These are phyloP conservation scores for Trichoderma arundinaceum DNA, from an alignment of 2,329 filamentous ascomycete genomes.

Conservation along the genomic window DNA sequence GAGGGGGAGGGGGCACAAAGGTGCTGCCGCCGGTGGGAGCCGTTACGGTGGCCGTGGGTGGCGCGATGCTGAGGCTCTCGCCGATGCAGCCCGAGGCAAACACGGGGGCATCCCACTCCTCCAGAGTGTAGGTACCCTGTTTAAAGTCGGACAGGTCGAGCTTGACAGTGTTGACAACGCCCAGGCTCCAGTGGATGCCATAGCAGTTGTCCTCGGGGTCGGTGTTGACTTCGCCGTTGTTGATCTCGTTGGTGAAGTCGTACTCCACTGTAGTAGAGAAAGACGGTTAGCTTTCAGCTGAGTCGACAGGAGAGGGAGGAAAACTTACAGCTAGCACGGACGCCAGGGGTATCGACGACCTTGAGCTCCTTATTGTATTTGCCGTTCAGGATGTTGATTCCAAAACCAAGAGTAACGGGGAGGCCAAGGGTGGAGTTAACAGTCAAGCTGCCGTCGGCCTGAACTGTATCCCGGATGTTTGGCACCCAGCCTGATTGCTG, in stretches of 20 bases:
- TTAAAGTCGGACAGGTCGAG: slow-evolving; percentile 16
- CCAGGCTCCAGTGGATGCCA: slow-evolving; percentile 17
- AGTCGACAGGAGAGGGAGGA: not conserved
- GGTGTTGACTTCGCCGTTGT: slow-evolving; percentile 9
- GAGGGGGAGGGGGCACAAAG: not conserved
- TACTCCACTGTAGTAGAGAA: not conserved
- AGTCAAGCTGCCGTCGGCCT: slow-evolving; percentile 6
- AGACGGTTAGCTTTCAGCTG: not conserved
- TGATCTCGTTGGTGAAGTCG: slow-evolving; percentile 18
- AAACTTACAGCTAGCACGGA: slow-evolving; percentile 12
- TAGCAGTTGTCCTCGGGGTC: slow-evolving; percentile 6
- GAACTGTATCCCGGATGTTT: slow-evolving; percentile 5
- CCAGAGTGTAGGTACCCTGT: slow-evolving; percentile 10
- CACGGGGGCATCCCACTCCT: slow-evolving; percentile 8
- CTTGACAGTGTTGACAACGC: slow-evolving; percentile 10
- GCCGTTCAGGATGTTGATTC: slow-evolving; percentile 13
- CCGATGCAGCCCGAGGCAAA: slow-evolving; percentile 21
- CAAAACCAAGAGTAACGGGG: slow-evolving; percentile 4
- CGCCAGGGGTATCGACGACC: slow-evolving; percentile 11
- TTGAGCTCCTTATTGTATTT: slow-evolving; percentile 22
- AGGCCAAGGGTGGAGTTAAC: slow-evolving; percentile 13
- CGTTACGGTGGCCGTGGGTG: not conserved
- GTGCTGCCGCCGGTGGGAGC: slow-evolving; percentile 4
- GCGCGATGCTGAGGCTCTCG: not conserved
- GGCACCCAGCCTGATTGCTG: slow-evolving; percentile 8